Conservation (phyloP, 2,329 filamentous ascomycete genomes). For the Cephalotrichum gorgonifer region DNA sequence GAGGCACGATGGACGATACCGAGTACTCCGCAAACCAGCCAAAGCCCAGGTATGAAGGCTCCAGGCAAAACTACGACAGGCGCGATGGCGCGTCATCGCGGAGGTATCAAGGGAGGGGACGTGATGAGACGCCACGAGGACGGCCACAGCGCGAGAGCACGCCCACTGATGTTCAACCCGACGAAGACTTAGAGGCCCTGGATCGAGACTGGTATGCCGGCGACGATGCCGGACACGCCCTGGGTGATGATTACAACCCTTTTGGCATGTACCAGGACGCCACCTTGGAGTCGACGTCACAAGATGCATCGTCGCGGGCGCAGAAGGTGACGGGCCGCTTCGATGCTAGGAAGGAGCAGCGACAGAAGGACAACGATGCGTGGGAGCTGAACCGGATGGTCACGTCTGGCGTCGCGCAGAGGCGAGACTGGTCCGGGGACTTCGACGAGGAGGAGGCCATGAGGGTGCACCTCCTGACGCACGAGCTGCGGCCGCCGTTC, state of each 20-base stretch:
- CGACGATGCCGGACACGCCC: slow-evolving; percentile 71
- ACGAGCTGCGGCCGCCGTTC: slow-evolving; percentile 90
- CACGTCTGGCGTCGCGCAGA: slow-evolving; percentile 87
- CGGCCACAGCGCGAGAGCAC: slow-evolving; percentile 36
- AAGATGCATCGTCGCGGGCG: slow-evolving; percentile 65
- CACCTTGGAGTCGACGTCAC: slow-evolving; percentile 59
- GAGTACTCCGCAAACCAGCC: slow-evolving; percentile 27
- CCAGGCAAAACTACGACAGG: slow-evolving; percentile 15
- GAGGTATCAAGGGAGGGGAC: background rate
- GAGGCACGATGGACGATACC: slow-evolving; percentile 19
- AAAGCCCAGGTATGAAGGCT: slow-evolving; percentile 26
- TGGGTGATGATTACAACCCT: slow-evolving; percentile 89
- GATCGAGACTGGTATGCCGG: slow-evolving; percentile 91
- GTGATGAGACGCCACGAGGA: slow-evolving; percentile 2
- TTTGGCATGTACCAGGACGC: slow-evolving; percentile 70
- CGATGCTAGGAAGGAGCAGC: slow-evolving; percentile 64
- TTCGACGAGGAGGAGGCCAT: slow-evolving; percentile 90
- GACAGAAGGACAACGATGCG: slow-evolving; percentile 89
- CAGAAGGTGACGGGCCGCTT: slow-evolving; percentile 70
- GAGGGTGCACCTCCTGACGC: slow-evolving; percentile 80
- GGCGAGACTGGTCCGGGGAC: slow-evolving; percentile 68
- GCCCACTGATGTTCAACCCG: slow-evolving; percentile 17
- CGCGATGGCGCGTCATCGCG: slow-evolving; percentile 16
- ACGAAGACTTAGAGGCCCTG: slow-evolving; percentile 63
- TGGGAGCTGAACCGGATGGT: slow-evolving; percentile 99